Conservation (phyloP, 306 rosid species). For the Senna tora region DNA sequence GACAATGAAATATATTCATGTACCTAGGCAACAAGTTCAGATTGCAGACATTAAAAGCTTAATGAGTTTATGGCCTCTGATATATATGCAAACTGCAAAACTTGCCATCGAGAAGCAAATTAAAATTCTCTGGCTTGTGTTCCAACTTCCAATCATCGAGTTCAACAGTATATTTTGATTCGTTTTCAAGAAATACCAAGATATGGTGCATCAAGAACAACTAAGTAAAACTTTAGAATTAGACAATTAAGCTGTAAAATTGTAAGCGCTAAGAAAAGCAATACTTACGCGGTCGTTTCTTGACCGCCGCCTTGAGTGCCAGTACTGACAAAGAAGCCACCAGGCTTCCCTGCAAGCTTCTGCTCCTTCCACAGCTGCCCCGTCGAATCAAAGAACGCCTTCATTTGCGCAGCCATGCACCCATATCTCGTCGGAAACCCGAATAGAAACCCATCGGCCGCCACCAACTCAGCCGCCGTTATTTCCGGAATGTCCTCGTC, state of each 20-base stretch:
- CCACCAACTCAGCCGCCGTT: slow-evolving; percentile 59
- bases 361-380: slow-evolving; percentile 86
- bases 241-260: not conserved
- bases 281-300: slow-evolving; percentile 91
- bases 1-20: not conserved
- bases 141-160: not conserved
- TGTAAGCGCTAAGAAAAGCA: not conserved
- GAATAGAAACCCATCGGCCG: slow-evolving; percentile 79
- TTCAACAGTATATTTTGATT: not conserved
- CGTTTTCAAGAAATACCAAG: not conserved
- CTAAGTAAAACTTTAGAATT: too few relatives aligned
- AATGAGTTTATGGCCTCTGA: not conserved
- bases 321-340: slow-evolving; percentile 89
- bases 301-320: slow-evolving; percentile 99
- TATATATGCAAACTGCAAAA: not conserved
- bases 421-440: slow-evolving; percentile 97
- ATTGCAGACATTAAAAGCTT: slow-evolving; percentile 8
- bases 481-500: slow-evolving; percentile 67
- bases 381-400: slow-evolving; percentile 89
- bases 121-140: not conserved
- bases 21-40: not conserved
- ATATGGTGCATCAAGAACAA: too few relatives aligned
- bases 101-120: not conserved
- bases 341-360: slow-evolving; percentile 93
- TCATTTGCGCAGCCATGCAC: slow-evolving; percentile 96